Base-by-base conservation (phyloP, 2,329 filamentous ascomycete genomes). In the Dactylellina drechsleri region DNA sequence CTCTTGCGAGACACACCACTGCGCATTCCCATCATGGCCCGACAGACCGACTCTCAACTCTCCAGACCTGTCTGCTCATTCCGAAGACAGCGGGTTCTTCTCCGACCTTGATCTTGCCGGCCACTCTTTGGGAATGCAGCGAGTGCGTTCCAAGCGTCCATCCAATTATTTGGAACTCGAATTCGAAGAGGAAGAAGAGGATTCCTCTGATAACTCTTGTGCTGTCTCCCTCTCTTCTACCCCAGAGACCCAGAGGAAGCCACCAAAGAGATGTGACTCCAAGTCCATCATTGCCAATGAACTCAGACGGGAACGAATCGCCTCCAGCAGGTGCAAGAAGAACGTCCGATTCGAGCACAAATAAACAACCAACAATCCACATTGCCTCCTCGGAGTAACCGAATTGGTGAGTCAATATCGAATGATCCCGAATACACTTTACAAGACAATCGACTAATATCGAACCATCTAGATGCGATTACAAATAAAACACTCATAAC, bases 21-120 rank as follows among this genome's bases (percentile, higher is more conserved):
- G 72, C 66, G 72, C 72, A 16, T 76, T 76, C 72, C 72, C 72
- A 65, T 76, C 72, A 16, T 76, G 72, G 72, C 72, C 72, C 72
- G 66, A 76, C 72, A 65, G 72, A 64, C 72, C 72, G 28, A 70
- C 72, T 16, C 59, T 76, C 20, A 68, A 70, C 72, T 68, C 65
- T 68, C 72, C 72, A 53, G 72, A 68, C 40, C 65, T 70, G 59
- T 68, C 72, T 56, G 66, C 59, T 26, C 64, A 76, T 50, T 68
- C 64, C 53, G 59, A 65, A 31, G 72, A 76, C 64, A 65, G 58
- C 59, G 72, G 62, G n/a, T 76, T 76, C 72, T 76, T 76, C 53
- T 68, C 72, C 53, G 72, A 76, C 50, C 65, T 76, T 20, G 72
- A 76, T 54, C 57, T 76, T 52, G 65, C 66, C 36, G 72, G 72